phyloP scores from a whole-genome alignment of 1,139 yeast genomes.

The Arxiozyma slooffiae region DNA sequence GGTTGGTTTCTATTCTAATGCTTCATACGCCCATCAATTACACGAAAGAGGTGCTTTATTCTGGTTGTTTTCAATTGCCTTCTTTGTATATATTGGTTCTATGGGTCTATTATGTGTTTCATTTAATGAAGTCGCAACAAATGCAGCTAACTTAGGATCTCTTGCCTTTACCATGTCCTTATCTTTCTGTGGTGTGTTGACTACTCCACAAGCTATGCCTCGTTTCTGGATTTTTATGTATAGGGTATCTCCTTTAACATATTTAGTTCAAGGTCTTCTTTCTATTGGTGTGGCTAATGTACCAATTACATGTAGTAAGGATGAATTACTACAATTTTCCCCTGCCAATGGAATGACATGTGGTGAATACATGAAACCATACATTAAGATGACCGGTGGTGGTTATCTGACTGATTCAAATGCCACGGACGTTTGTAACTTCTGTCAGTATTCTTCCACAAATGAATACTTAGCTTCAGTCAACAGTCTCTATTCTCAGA shows the following conservation, averaged over 20 bases:
- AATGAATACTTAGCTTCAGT: constrained; percentile 41
- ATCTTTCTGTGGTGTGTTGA: constrained; percentile 78
- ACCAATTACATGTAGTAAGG: constrained; percentile 38
- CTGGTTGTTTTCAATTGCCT: constrained; percentile 49
- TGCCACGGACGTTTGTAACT: constrained; percentile 41
- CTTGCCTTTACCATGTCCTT: constrained; percentile 58
- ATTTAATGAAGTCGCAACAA: constrained; percentile 53
- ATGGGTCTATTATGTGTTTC: constrained; percentile 51
- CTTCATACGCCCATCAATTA: constrained; percentile 43
- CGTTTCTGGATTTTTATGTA: constrained; percentile 56
- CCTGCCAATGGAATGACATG: constrained; percentile 47
- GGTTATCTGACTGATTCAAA: constrained; percentile 43
- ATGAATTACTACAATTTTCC: constrained; percentile 39
- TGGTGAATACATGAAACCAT: constrained; percentile 41
- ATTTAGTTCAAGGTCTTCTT: constrained; percentile 43
- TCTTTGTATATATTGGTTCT: constrained; percentile 52
- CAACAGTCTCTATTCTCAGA: constrained; percentile 36
- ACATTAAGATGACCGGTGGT: constrained; percentile 39
- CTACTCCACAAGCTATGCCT: constrained; percentile 46
- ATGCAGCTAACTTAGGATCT: constrained; percentile 62
- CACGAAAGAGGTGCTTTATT: constrained; percentile 57
- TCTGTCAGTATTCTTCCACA: constrained; percentile 43
- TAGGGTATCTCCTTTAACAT: constrained; percentile 58
- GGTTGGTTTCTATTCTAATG: constrained; percentile 55
- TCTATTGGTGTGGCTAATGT: constrained; percentile 45